Base-by-base conservation (phyloP, 805 yeast species). In the Ogataea glucozyma region DNA sequence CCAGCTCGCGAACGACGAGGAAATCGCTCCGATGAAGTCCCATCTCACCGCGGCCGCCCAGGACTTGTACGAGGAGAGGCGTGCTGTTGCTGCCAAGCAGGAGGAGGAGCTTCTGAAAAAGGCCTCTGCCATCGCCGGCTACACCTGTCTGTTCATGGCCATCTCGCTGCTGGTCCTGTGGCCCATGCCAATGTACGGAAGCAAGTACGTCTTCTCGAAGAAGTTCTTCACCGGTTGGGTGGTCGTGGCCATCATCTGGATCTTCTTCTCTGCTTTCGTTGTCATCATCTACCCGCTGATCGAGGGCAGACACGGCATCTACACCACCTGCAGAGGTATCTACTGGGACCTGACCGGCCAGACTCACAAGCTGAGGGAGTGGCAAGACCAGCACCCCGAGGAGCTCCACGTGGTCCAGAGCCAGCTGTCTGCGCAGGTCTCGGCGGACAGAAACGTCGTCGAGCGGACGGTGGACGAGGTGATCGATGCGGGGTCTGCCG, bases 171-270 rank as follows among this genome's bases (percentile, higher is more conserved):
- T 88, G 23, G 74, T 89, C 19, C 57, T 88, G 22, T 88, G 95
- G 93, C 97, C 97, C 56, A 85, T 88, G 88, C 96, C 97, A 51
- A 83, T 89, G 93, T 88, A 83, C 62, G 97, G 96, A 23, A 59
- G 83, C 4, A 73, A 76, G 3, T 88, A 88, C 58, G 71, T 88
- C 30, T 89, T 88, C 65, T 78, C 87, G 40, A 81, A 78, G 62
- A 65, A 62, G 43, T 87, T 87, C 67, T 89, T 88, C 65, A 85
- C 93, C 6, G 96, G 96, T 33, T 89, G 96, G 96, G 76, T 89
- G 37, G 79, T 74, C 26, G 95, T 88, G 22, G 80, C 83, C 46
- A 78, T 89, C 40, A 79, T 88, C 45, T 88, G 96, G 96, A 67
- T 87, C 26, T 87, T 86, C 66, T 70, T 76, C 54, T 75, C 85